Percentiles rank a stretch among this genome's conserved stretches.
phyloP scores from a whole-genome alignment of 371 early-diverging fungal genomes.

The Mortierella sp. region DNA sequence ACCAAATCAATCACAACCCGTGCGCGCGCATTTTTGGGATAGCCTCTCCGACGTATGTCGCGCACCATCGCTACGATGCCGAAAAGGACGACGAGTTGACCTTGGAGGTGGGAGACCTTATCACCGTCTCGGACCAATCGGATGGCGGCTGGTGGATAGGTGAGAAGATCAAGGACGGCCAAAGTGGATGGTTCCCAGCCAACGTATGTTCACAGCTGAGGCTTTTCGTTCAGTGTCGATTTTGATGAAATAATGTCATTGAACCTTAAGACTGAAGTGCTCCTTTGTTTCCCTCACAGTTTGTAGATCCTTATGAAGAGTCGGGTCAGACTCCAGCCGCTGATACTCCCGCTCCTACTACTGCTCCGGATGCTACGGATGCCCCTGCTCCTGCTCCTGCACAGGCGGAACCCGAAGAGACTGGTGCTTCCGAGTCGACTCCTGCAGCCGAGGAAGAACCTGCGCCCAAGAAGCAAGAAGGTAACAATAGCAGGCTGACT shows the following conservation, averaged over 20 bases:
- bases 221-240: neutral
- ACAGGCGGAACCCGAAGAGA: conserved; percentile 6
- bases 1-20: too few species aligned
- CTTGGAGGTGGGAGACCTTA: conserved; percentile 64
- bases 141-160: conserved; percentile 79
- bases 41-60: conserved; percentile 22
- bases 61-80: conserved; percentile 41
- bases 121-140: conserved; percentile 64
- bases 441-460: conserved; percentile 18
- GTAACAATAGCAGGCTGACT: conserved; percentile 9
- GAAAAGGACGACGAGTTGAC: conserved; percentile 69
- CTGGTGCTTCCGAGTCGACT: conserved; percentile 12
- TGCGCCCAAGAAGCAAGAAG: conserved; percentile 34
- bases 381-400: conserved; percentile 1
- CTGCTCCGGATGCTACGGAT: neutral
- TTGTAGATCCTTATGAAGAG: conserved; percentile 42
- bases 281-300: conserved; percentile 8
- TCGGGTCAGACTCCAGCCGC: neutral
- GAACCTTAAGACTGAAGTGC: too few species aligned
- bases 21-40: neutral
- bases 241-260: too few species aligned
- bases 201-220: conserved; percentile 60
- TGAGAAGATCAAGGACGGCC: conserved; percentile 60
- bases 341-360: neutral
- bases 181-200: conserved; percentile 78